Evolutionary conservation across 2,329 filamentous ascomycete genomes (phyloP), one percentile per base, ranked within the genome.

Genomic region (Talaromyces marneffei): DNA sequence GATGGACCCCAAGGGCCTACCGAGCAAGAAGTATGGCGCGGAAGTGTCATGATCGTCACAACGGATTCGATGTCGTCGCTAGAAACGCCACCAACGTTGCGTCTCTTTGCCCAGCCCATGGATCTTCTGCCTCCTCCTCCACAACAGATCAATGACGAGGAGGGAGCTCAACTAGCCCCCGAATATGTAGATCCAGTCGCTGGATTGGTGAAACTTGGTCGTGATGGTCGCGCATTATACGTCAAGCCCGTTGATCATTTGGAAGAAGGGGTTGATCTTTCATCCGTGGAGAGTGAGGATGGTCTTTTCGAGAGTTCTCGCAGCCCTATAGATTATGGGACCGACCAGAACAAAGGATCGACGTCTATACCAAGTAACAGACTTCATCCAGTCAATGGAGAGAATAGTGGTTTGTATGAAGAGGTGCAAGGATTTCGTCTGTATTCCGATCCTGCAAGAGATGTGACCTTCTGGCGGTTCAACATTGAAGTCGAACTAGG

Each of bases 391-490:
- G 56, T 68, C 2, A 92, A 96, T 68, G 92, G 93, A 16, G 93
- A 97, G 73, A 90, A 86, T 67, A 78, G 86, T 4, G 89, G 87
- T 53, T 90, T 91, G 72, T 92, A 90, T 72, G 91, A 88, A 69
- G 92, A 97, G 69, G 85, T 97, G 5, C 83, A 86, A 63, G 94
- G 90, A 1, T 86, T 90, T 68, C 86, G 91, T 23, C 82, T 99
- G 12, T 92, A 97, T 69, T 82, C 86, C 1, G 94, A 97, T 70
- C 80, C 86, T 5, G 93, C 96, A 72, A 84, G 89, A 62, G 93
- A 93, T 44, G 87, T 89, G 64, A 99, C 94, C 0, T 99, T 99
- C 76, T 99, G 94, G 94, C 85, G 92, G 44, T 99, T 97, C 82
- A 96, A 92, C 71, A 83, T 99, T 54, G 93, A 97, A 74, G 84